Evolutionary conservation across 306 rosid species (phyloP), one percentile per base, ranked within the genome.

Genomic region (Cicer pinnatifidum): DNA sequence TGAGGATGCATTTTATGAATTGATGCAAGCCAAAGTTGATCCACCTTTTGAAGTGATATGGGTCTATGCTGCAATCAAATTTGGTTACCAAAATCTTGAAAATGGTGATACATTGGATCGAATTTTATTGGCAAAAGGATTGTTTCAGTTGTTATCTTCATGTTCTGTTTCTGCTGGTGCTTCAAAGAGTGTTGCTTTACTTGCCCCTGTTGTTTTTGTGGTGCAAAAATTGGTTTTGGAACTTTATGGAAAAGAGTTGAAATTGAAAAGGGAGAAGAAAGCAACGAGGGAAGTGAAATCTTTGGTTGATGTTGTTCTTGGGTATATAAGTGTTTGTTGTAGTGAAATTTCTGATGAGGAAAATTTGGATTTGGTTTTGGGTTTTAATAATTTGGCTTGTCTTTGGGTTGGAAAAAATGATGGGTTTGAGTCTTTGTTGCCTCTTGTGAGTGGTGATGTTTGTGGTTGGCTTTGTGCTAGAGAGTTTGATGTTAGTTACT

Each of bases 11-110:
- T 91, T 91, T 69, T 73, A 82, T 48, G 82, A 76, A 39, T 78
- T 86, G 62, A 72, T 88, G 75, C 93, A 89, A 86, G 82, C 93
- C 40, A 79, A 81, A 78, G 68, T 70, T 68, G 90, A 87, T 66
- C 82, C 92, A 60, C 84, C 93, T 75, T 85, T 89, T 40, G 96
- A 93, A 76, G 88, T 82, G 37, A 88, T 83, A 44, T 85, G 96
- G 98, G 80, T 86, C 81, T 92, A 90, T 71, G 73, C 88, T 43
- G 92, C 88, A 40, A 62, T 82, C 12, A 76, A 43, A 8, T 92
- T 87, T 51, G 80, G 86, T 13, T 72, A 62, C 82, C 76, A 23
- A 10, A 39, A 71, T 35, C 10, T 6, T 19, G 78, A 79, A 3
- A 80, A 89, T 65, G 86, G 61, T 57, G 89, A 87, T n/a, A 61